Evolutionary conservation across 2,329 filamentous ascomycete species (phyloP), one percentile per base, ranked within the genome.

Genomic region (Scedosporium dehoogii): DNA sequence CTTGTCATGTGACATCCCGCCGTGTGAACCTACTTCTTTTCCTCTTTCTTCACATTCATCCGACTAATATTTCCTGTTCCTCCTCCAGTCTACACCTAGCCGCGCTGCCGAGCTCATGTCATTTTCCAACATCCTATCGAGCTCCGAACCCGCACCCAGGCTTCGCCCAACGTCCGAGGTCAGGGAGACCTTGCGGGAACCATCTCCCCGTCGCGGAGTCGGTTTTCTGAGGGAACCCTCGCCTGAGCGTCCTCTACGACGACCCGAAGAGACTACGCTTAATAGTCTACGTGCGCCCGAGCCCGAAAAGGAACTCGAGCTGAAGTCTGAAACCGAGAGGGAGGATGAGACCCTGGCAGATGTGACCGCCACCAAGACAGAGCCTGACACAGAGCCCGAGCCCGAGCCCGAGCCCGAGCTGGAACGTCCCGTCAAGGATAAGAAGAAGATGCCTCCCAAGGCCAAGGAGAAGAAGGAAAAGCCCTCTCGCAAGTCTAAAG

Each of bases 101-200:
- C 86, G 92, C 72, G 81, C 87, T 48, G 87, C 88, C 63, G 90
- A 96, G 72, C 89, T 92, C 61, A 97, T 97, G 92, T 94, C 92
- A 4, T 94, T 97, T 71, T 94, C 91, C 67, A 97, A 92, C 72
- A 96, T 97, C 64, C 86, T 97, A 53, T 93, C 91, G 3, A 92
- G 85, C 67, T 82, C 89, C 62, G 87, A 91, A 62, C 86, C 89
- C 61, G 80, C 84, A 46, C 78, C 80, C 2, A 80, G 80, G 64
- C 79, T 82, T 6, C 81, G 27, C 21, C 60, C 60, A 16, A 27
- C 53, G 3, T 21, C 53, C 18, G 60, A 62, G 7, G 42, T 42
- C 12, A 62, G 29, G 33, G 46, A 48, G 18, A 16, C 51, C 5
- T 58, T 23, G 27, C 63, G 41, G 25, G 58, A 56, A 44, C 61